A percentile compares a stretch with the other conserved stretches of the same genome.
phyloP scores from a whole-genome alignment of 768 basidiomycete genomes.

The Rhodocollybia butyracea region DNA sequence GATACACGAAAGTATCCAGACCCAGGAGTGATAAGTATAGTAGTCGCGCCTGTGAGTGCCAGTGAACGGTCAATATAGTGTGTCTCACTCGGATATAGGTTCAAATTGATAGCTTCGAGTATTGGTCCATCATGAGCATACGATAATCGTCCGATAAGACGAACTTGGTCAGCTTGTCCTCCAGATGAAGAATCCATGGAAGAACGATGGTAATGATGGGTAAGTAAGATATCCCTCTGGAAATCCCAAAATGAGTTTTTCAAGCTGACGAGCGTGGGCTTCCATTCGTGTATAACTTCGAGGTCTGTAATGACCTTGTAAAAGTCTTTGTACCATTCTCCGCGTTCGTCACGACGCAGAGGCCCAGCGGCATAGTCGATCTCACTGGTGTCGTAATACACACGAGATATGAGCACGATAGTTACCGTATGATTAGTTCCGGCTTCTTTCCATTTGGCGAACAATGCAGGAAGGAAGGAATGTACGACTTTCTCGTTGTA shows the following conservation, averaged over 20 bases:
- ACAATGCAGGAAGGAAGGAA: constrained; percentile 89
- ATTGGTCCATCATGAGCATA: constrained; percentile 93
- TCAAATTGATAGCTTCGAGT: constrained; percentile 93
- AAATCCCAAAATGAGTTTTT: constrained; percentile 90
- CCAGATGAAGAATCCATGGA: constrained; percentile 43
- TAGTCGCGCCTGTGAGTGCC: constrained; percentile 80
- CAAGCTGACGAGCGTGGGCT: constrained; percentile 77
- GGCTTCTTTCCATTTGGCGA: constrained; percentile 78
- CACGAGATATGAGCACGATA: constrained; percentile 90
- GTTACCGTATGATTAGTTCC: constrained; percentile 92
- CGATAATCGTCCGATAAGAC: constrained; percentile 75
- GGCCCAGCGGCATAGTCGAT: constrained; percentile 82
- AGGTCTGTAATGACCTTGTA: constrained; percentile 94
- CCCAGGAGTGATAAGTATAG: constrained; percentile 87
- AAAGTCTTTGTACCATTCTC: constrained; percentile 89
- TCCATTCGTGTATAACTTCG: constrained; percentile 87
- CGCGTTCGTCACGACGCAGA: constrained; percentile 70
- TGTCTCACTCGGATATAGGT: constrained; percentile 87
- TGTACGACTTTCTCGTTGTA: constrained; percentile 98
- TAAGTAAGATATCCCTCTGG: constrained; percentile 86
- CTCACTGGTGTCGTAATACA: constrained; percentile 82
- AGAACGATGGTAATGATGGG: constrained; percentile 83
- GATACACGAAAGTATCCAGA: constrained; percentile 92
- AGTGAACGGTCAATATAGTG: constrained; percentile 96
- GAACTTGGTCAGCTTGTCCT: constrained; percentile 49